Conservation (phyloP, 352 stramenopile genomes). For the Pythium apleroticum region DNA sequence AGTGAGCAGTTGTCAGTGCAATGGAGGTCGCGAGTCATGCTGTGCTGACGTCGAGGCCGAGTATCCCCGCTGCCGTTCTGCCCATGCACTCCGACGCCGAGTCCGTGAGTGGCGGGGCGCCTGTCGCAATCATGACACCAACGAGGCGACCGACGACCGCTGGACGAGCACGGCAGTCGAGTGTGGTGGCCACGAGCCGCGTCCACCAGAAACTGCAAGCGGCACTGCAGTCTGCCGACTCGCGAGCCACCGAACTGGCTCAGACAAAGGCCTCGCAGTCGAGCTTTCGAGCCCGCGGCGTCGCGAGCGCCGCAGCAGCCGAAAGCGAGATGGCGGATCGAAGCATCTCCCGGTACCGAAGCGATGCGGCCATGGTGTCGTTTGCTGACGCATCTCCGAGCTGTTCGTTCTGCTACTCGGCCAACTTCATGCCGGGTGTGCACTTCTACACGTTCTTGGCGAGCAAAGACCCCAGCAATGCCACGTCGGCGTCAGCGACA, state of each 20-base stretch:
- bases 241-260: constrained; percentile 27
- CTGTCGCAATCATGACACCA: background rate
- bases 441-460: constrained; percentile 84
- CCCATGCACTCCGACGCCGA: background rate
- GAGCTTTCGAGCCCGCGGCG: constrained; percentile 25
- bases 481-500: background rate
- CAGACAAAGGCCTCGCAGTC: constrained; percentile 22
- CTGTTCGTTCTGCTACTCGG: constrained; percentile 50
- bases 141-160: constrained; percentile 18
- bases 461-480: constrained; percentile 34
- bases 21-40: background rate
- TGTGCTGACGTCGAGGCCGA: background rate
- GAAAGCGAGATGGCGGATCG: constrained; percentile 28
- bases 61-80: background rate
- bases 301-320: constrained; percentile 16
- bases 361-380: constrained; percentile 56
- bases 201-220: constrained; percentile 66
- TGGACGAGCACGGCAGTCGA: background rate
- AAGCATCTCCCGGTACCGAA: constrained; percentile 51
- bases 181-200: constrained; percentile 33
- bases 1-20: background rate
- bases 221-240: constrained; percentile 51
- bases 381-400: constrained; percentile 44
- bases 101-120: background rate
- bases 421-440: constrained; percentile 72